Percentiles rank a stretch among this genome's conserved stretches.
phyloP scores from a whole-genome alignment of 164 flowering plant species.

The Chloranthus sessilifolius region DNA sequence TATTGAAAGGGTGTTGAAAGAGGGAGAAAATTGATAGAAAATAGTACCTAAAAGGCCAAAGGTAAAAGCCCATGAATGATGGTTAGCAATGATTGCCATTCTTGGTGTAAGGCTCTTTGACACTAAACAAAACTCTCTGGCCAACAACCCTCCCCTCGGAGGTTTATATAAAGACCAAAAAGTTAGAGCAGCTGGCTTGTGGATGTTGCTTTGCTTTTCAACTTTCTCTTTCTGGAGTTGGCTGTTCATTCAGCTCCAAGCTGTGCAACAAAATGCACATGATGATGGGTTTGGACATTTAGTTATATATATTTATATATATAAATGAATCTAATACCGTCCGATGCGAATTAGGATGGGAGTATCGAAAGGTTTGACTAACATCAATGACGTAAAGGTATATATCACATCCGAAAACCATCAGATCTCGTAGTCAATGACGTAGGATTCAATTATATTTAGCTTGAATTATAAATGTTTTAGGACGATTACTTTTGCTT shows the following conservation, averaged over 20 bases:
- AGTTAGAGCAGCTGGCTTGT: slow-evolving; percentile 1
- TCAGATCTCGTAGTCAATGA: no score
- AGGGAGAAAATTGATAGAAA: neutral
- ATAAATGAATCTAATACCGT: no score
- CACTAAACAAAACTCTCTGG: slow-evolving; percentile 7
- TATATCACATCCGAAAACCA: no score
- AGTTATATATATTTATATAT: neutral
- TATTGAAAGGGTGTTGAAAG: slow-evolving; percentile 2
- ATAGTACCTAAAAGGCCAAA: slow-evolving; percentile 61
- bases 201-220: no score
- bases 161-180: slow-evolving; percentile 12
- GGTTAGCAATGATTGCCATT: slow-evolving; percentile 24
- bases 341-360: no score
- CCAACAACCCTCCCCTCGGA: neutral
- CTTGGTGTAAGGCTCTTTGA: slow-evolving; percentile 15
- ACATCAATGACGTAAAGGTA: no score
- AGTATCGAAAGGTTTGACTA: no score
- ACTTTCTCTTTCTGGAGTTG: neutral
- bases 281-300: slow-evolving; percentile 6
- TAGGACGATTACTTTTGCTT: no score
- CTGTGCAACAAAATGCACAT: no score
- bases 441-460: no score
- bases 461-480: no score
- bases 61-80: slow-evolving; percentile 23
- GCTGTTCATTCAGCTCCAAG: no score